These are phyloP conservation scores for Diaporthe destruens DNA, from an alignment of 2,329 filamentous ascomycete species.

Conservation along the genomic window DNA sequence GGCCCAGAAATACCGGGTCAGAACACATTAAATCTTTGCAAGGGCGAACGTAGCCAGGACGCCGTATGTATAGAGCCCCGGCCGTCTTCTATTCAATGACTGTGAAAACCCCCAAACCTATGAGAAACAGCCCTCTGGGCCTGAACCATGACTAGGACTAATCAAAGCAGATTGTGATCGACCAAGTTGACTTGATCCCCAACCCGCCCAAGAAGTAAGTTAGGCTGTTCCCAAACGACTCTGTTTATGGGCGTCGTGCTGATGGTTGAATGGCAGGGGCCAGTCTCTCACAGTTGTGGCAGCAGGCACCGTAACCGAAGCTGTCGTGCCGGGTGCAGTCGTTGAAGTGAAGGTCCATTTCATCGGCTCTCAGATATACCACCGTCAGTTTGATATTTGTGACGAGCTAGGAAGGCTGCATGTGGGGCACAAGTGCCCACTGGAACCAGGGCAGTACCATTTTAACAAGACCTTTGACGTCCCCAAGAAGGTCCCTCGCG, in stretches of 20 bases:
- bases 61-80: background rate
- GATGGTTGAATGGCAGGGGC: background rate
- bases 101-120: too few species aligned
- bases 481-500: background rate
- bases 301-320: background rate
- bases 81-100: background rate
- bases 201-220: background rate
- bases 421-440: background rate
- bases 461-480: background rate
- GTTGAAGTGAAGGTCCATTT: background rate
- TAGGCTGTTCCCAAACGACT: background rate
- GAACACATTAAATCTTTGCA: background rate
- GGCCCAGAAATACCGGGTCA: background rate
- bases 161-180: background rate
- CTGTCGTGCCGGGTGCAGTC: background rate
- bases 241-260: background rate
- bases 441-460: background rate
- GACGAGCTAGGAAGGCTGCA: background rate
- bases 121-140: background rate
- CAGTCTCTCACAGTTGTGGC: background rate
- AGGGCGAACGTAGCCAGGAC: background rate
- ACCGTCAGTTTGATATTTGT: background rate
- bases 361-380: background rate
- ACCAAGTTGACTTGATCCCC: background rate
- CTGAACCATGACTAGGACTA: background rate